Conservation (phyloP, 2,329 filamentous ascomycete genomes). For the Epichloe elymi region DNA sequence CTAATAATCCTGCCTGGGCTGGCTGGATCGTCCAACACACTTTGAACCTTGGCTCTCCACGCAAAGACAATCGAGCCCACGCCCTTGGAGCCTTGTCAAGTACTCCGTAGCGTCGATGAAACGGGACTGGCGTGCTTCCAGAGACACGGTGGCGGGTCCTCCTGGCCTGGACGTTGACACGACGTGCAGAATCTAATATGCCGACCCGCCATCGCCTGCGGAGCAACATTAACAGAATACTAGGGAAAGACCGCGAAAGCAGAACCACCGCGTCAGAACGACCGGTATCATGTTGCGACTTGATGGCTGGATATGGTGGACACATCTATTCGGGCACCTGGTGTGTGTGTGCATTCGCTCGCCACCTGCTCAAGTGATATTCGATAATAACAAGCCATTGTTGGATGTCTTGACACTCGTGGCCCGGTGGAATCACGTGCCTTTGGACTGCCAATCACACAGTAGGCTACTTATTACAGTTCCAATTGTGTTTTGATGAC, state of each 20-base stretch:
- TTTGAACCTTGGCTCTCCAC: background rate
- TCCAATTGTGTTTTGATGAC: background rate
- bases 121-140: conserved; percentile 6
- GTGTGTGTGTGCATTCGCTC: background rate
- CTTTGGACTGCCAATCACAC: background rate
- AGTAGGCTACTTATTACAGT: too few relatives aligned
- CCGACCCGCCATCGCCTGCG: background rate
- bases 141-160: conserved; percentile 4
- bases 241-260: background rate
- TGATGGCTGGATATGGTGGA: background rate
- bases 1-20: background rate
- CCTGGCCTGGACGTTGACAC: background rate
- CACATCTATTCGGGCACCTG: background rate
- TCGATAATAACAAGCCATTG: too few relatives aligned
- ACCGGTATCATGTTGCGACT: background rate
- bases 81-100: conserved; percentile 1
- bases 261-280: background rate
- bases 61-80: background rate
- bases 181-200: background rate
- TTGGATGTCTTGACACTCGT: too few relatives aligned
- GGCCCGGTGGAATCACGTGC: background rate
- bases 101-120: conserved; percentile 4
- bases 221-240: background rate
- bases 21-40: background rate
- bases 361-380: background rate